Evolutionary conservation across 345 rosid species (phyloP), one percentile per base, ranked within the genome.

Genomic region (Gossypium ekmanianum): DNA sequence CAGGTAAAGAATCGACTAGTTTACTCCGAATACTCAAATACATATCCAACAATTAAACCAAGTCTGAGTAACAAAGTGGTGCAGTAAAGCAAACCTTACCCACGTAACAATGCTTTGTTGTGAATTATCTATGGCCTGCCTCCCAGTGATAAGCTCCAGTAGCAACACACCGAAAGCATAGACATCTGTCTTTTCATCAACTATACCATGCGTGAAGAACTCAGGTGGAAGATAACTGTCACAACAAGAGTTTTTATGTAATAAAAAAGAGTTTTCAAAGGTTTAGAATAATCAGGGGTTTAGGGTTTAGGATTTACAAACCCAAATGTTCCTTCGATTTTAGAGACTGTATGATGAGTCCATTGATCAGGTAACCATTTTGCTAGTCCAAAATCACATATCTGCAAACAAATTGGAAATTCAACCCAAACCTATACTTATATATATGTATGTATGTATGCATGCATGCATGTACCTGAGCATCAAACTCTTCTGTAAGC

Each of bases 241-340:
- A 73, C 2, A 4, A 48, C 17, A 62, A 58, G 20, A 5, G 76
- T 16, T 61, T 29, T 55, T 34, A n/a, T 63, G 2, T 9, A 2
- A 54, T 54, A 1, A 54, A 69, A 0, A 69, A 0, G 18, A 10
- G n/a, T 12, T 20, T 20, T 7, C 14, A 27, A 71, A 18, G 44
- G 48, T 80, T 68, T 58, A 34, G 41, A 1, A 73, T 2, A 10
- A 16, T 51, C 16, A 3, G 56, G 56, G 56, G n/a, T 51, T 51
- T 51, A 4, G 16, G 16, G 41, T 34, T 34, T 34, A 14, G n/a
- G 3, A 62, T 62, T 48, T 55, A 77, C 88, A 48, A 77, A 94
- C 97, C 98, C 98, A 67, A 94, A 92, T 80, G 98, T 94, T 84
- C 97, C 97, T 87, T 94, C 97, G 13, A 94, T 77, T 81, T 89